Conservation (phyloP, 352 stramenopile genomes). For the Plasmopara muralis region DNA sequence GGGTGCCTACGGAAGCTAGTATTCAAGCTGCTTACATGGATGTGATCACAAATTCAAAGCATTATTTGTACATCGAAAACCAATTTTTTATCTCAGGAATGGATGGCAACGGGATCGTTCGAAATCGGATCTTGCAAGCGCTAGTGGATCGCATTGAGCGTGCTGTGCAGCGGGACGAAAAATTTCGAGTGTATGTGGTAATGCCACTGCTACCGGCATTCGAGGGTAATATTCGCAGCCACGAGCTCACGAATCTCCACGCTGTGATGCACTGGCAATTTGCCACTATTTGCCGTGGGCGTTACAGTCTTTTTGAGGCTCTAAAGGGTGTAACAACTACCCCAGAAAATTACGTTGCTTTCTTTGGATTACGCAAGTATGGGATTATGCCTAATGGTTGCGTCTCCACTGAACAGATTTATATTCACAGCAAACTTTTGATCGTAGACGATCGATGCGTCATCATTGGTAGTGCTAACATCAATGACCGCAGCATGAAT, state of each 20-base stretch:
- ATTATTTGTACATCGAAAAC: constrained; percentile 92
- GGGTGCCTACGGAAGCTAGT: constrained; percentile 71
- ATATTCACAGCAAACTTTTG: constrained; percentile 89
- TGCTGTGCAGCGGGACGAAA: constrained; percentile 60
- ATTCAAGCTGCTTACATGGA: constrained; percentile 83
- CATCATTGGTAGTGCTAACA: constrained; percentile 92
- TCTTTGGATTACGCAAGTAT: constrained; percentile 82
- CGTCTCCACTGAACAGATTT: constrained; percentile 86
- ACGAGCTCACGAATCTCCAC: constrained; percentile 80
- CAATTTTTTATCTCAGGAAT: constrained; percentile 89
- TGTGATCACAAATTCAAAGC: constrained; percentile 67
- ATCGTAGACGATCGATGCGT: constrained; percentile 87
- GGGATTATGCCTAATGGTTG: constrained; percentile 72
- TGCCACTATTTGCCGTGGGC: constrained; percentile 74
- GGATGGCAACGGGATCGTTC: constrained; percentile 65
- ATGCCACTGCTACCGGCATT: constrained; percentile 82
- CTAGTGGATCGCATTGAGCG: constrained; percentile 78
- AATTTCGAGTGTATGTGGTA: constrained; percentile 80
- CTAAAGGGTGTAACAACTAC: constrained; percentile 54
- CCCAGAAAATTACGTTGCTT: constrained; percentile 73
- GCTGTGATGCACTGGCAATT: constrained; percentile 89
- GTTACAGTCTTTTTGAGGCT: constrained; percentile 67
- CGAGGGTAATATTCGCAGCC: constrained; percentile 74
- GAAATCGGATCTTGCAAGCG: constrained; percentile 77
- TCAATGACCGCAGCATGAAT: constrained; percentile 93